Conservation (phyloP, 106 monocot species). For the Dendrobium catenatum region DNA sequence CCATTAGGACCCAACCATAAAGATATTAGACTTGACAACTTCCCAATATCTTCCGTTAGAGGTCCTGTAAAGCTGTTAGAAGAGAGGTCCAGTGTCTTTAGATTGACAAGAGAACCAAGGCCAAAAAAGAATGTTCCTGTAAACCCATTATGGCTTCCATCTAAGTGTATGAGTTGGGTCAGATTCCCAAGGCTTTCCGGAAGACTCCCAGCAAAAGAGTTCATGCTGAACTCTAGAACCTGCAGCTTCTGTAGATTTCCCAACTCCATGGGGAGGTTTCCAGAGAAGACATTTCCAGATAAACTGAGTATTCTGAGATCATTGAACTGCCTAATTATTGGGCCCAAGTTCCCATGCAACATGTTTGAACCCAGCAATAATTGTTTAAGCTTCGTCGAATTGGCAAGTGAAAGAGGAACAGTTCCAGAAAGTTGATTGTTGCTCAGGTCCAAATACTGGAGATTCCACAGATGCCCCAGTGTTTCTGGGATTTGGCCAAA, state of each 20-base stretch:
- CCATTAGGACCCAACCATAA: conserved; percentile 67
- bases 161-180: conserved; percentile 54
- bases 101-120: conserved; percentile 39
- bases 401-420: conserved; percentile 40
- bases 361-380: conserved; percentile 43
- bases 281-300: conserved; percentile 50
- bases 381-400: conserved; percentile 42
- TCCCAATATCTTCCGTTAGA: conserved; percentile 58
- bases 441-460: conserved; percentile 65
- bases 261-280: conserved; percentile 42
- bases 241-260: conserved; percentile 48
- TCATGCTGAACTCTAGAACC: conserved; percentile 56
- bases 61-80: conserved; percentile 61
- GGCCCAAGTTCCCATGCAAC: conserved; percentile 41
- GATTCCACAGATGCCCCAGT: conserved; percentile 37
- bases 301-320: conserved; percentile 44
- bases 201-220: conserved; percentile 51
- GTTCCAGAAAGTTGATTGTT: conserved; percentile 48
- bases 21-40: conserved; percentile 33
- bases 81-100: conserved; percentile 71
- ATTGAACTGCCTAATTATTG: conserved; percentile 30
- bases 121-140: conserved; percentile 56
- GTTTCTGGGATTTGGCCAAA: conserved; percentile 48
- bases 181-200: conserved; percentile 61
- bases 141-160: conserved; percentile 60